Conservation (phyloP, 345 rosid genomes). For the Lumnitzera racemosa region DNA sequence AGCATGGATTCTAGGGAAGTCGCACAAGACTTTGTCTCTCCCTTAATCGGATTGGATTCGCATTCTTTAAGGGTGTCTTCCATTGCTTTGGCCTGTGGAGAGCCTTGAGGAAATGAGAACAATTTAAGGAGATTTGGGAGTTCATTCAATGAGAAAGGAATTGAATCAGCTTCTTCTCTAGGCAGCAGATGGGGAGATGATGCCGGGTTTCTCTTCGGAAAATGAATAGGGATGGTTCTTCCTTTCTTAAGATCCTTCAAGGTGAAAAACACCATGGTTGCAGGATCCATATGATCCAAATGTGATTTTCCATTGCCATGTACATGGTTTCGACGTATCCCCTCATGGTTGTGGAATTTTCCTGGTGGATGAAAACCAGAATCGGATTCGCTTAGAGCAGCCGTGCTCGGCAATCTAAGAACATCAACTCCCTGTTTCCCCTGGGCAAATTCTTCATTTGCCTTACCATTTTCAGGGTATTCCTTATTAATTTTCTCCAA, state of each 20-base stretch:
- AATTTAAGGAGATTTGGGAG: conserved; percentile 24
- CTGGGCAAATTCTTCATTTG: too few species aligned
- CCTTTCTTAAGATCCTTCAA: conserved; percentile 25
- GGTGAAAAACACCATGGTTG: conserved; percentile 31
- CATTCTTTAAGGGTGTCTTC: conserved; percentile 26
- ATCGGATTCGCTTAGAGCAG: too few species aligned
- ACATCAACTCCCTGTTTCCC: too few species aligned
- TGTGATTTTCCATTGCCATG: conserved; percentile 4
- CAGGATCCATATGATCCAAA: conserved; percentile 20
- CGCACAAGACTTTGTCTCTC: conserved; percentile 35
- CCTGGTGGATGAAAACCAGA: too few species aligned
- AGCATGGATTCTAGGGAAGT: conserved; percentile 47
- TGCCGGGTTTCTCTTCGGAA: conserved; percentile 23
- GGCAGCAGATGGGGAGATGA: conserved; percentile 23
- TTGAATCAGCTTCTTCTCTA: conserved; percentile 27
- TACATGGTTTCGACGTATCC: not conserved
- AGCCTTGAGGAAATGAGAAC: conserved; percentile 23
- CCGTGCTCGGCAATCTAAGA: too few species aligned
- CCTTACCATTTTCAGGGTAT: too few species aligned
- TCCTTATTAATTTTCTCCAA: too few species aligned
- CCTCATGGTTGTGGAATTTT: not conserved
- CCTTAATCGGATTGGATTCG: conserved; percentile 21
- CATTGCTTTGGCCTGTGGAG: conserved; percentile 38
- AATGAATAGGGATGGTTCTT: conserved; percentile 19
- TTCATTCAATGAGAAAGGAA: conserved; percentile 23